A percentile compares a stretch with the other conserved stretches of the same genome.
These are phyloP conservation scores for Coelastrella sp. DNA, from an alignment of 139 green algal genomes.

Conservation along the genomic window DNA sequence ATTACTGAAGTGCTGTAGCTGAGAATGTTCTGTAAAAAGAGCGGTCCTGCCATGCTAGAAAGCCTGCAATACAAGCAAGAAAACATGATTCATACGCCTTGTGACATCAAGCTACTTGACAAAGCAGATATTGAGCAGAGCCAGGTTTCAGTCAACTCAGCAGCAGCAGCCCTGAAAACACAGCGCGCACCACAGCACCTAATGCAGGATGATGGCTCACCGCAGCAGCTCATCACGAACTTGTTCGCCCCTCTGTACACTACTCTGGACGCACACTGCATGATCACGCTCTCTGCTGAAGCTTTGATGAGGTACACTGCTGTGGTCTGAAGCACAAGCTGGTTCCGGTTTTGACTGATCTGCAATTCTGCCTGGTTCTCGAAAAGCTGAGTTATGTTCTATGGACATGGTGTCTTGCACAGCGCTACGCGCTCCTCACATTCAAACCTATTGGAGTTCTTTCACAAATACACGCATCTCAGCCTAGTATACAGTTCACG, in stretches of 20 bases:
- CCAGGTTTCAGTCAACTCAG: neutral
- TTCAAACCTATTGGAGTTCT: no score
- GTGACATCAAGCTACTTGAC: neutral
- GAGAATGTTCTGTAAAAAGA: conserved; percentile 57
- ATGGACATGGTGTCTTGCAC: no score
- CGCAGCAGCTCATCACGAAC: neutral
- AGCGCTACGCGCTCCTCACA: no score
- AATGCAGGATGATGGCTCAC: neutral
- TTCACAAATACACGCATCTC: no score
- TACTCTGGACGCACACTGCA: no score
- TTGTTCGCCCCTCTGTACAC: neutral
- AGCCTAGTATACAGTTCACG: no score
- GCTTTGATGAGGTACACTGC: neutral
- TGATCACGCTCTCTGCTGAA: neutral
- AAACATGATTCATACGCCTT: neutral
- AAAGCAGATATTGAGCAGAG: neutral
- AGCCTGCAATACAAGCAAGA: conserved; percentile 42
- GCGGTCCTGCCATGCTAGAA: conserved; percentile 38
- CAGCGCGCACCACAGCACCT: neutral
- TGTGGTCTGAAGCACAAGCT: no score
- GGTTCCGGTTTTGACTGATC: no score
- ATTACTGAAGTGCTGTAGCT: conserved; percentile 51
- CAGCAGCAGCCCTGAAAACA: neutral
- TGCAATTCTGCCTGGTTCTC: no score
- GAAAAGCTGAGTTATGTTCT: no score